A percentile compares a stretch with the other conserved stretches of the same genome.
Conservation (phyloP, 768 basidiomycete genomes). For the Pleurotus citrinopileatus region DNA sequence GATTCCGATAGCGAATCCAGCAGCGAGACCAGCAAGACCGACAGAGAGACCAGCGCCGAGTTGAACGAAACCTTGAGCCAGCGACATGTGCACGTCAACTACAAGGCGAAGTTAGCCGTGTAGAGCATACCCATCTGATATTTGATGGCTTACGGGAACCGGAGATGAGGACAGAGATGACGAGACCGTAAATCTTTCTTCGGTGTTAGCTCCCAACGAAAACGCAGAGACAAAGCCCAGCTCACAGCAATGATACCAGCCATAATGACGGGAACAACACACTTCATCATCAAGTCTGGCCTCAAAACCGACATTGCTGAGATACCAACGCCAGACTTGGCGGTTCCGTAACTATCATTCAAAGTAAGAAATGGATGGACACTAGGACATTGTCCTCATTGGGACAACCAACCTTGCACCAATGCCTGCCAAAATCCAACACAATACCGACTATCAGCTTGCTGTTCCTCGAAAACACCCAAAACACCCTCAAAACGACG, state of each 20-base stretch:
- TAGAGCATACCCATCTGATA: neutral
- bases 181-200: conserved; percentile 89
- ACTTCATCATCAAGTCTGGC: conserved; percentile 98
- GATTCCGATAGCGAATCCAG: conserved; percentile 97
- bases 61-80: conserved; percentile 92
- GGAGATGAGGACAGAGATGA: conserved; percentile 97
- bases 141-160: conserved; percentile 62
- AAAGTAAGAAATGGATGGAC: no score
- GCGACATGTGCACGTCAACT: conserved; percentile 80
- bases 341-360: conserved; percentile 98
- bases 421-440: conserved; percentile 49
- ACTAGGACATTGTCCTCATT: no score
- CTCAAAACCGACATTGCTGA: conserved; percentile 97
- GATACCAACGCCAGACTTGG: conserved; percentile 97
- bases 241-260: conserved; percentile 99
- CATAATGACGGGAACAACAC: conserved; percentile 97
- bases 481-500: neutral
- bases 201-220: neutral
- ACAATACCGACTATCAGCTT: no score
- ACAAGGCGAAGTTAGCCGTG: neutral
- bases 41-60: conserved; percentile 93
- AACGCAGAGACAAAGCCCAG: conserved; percentile 17
- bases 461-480: no score
- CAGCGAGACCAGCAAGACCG: conserved; percentile 92
- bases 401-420: conserved; percentile 68